Evolutionary conservation across 1,139 yeast genomes (phyloP), one percentile per base, ranked within the genome.

Genomic region (Scheffersomyces quercinus): DNA sequence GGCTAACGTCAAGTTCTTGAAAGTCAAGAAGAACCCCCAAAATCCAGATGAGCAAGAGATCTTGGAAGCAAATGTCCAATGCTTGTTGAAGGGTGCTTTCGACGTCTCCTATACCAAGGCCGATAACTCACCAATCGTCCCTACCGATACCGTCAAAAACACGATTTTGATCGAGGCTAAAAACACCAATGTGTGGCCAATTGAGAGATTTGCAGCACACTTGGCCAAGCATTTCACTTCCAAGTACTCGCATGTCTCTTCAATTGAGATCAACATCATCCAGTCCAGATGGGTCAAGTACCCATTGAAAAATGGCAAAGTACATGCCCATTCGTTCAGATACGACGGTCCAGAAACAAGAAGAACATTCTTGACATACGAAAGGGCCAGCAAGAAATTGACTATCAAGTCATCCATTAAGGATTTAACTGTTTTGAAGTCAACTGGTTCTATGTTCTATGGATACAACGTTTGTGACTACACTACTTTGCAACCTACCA

Each of bases 361-460:
- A 65, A 71, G 77, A 47, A 79, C 83, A 20, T 66, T 68, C 42
- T 77, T 88, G 57, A 74, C 74, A 49, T 83, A 80, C 63, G 65
- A 73, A 54, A 69, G 64, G 58, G 57, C 64, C 41, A 60, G 75
- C 40, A 77, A 77, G 34, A 76, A 77, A 45, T 81, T 82, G 65
- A 59, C 64, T 30, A 66, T 90, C 52, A 64, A 73, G n/a, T 85
- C 95, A 3, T 83, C 91, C 29, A 77, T 90, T 58, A 83, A 85
- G 65, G 95, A 86, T 56, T 77, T 90, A 60, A 88, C 95, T 8
- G 95, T 90, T 28, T 82, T 90, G 63, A 90, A 90, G 68, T 85
- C 95, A 35, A 90, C 97, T n/a, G 95, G 95, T 20, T 88, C 97
- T 29, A 88, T 87, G 87, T 90, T 90, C 72, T 83, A 87, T 67